Evolutionary conservation across 2,329 filamentous ascomycete species (phyloP), one percentile per base, ranked within the genome.

Genomic region (Microdochium bolleyi): DNA sequence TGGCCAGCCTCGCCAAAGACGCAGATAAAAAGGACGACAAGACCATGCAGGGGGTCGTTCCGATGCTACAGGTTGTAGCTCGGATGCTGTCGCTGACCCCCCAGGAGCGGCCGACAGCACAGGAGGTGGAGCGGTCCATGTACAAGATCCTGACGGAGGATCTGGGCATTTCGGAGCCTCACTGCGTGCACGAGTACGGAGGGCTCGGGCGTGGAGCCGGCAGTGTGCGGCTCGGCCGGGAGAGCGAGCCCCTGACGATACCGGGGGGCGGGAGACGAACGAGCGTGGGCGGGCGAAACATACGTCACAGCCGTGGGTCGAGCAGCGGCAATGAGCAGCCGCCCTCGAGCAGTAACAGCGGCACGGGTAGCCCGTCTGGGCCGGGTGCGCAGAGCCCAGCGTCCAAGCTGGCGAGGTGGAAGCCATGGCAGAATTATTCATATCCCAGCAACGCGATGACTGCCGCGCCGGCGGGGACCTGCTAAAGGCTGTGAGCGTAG

Each of bases 1-100:
- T 88, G 72, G 70, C 72, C 1, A 68, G 68, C 2, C 69, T 89
- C 3, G 79, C 80, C 30, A 80, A 80, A 54, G 80, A 85, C n/a
- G 81, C 80, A 51, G 65, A 59, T 56, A 78, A 75, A 60, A 76
- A 77, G 59, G 67, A 73, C 49, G 76, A 74, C 46, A 64, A 69
- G 32, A 62, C 79, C 3, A 79, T 81, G 53, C 66, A 68, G 21
- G 79, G 79, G 24, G 67, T 83, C 10, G 70, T 69, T 2, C 77
- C 78, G 0, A 70, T 82, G 63, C 67, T 84, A 44, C 72, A 74
- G 54, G 66, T 84, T 9, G 73, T 78, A 1, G 70, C 73, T 41
- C 67, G 69, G n/a, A 84, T 84, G 80, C 65, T 84, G 27, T 71
- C 76, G 16, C 67, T 68, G 5, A 69, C 75, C 49, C 78, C 80